Percentiles rank a stretch among this genome's conserved stretches.
Evolutionary conservation across 495 filamentous ascomycete species (phyloP).

Genomic region (Cudoniella acicularis): DNA sequence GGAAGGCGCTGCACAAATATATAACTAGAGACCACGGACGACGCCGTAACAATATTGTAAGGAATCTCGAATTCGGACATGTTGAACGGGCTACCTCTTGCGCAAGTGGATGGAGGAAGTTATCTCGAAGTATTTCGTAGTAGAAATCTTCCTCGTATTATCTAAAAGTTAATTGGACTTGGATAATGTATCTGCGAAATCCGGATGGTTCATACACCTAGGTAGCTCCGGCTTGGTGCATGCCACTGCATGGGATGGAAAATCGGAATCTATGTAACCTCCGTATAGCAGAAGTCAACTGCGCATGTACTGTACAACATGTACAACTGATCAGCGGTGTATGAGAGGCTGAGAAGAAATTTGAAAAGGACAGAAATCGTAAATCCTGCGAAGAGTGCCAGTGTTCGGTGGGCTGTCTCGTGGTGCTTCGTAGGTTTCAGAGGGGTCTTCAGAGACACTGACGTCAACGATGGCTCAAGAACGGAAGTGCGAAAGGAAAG

Average conservation of each 20-base stretch:
- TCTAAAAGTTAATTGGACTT: neutral
- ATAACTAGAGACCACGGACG: constrained; percentile 15
- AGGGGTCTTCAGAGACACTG: no score
- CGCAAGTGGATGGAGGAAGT: no score
- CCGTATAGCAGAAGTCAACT: neutral
- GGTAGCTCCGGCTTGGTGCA: no score
- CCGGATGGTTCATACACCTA: neutral
- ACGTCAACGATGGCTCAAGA: no score
- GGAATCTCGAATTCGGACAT: constrained; percentile 11
- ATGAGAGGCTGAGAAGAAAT: neutral
- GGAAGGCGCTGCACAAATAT: constrained; percentile 11
- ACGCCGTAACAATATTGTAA: constrained; percentile 10
- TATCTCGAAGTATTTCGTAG: no score
- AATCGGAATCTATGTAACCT: neutral
- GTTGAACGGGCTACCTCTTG: no score
- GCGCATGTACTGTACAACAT: neutral
- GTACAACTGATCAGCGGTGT: neutral
- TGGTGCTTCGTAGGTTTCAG: neutral
- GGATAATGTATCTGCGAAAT: neutral
- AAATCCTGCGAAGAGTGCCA: neutral
- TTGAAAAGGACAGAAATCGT: neutral
- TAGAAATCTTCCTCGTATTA: neutral
- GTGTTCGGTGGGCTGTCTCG: neutral
- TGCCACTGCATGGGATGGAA: neutral
- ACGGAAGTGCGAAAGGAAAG: no score